A percentile compares a stretch with the other conserved stretches of the same genome.
These are phyloP conservation scores for Coemansia sp. DNA, from an alignment of 192 early-diverging fungal genomes.

Conservation along the genomic window DNA sequence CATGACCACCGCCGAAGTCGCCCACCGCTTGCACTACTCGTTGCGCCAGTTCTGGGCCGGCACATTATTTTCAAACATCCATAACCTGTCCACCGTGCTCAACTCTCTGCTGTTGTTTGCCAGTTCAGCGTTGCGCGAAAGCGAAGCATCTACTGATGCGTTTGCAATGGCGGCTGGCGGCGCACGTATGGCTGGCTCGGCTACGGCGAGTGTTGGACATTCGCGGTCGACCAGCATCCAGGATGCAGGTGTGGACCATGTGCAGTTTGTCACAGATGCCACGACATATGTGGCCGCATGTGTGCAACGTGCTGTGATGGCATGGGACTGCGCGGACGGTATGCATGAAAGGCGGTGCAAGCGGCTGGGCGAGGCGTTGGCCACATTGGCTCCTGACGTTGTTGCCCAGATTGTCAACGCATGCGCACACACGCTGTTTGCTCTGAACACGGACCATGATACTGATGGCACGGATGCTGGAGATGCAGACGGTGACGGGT, in stretches of 20 bases:
- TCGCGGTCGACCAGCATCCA: neutral
- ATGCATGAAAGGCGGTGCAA: constrained; percentile 7
- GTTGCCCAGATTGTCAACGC: constrained; percentile 21
- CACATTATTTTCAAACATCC: constrained; percentile 2
- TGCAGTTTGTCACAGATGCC: constrained; percentile 49
- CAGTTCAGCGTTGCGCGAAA: constrained; percentile 35
- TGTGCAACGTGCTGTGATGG: constrained; percentile 20
- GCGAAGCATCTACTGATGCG: constrained; percentile 47
- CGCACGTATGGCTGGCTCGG: neutral
- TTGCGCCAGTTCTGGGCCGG: constrained; percentile 33
- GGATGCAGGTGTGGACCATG: neutral
- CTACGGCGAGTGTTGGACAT: neutral
- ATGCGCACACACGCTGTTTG: constrained; percentile 15
- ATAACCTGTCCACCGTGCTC: constrained; percentile 19
- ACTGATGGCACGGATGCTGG: neutral
- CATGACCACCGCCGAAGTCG: constrained; percentile 51
- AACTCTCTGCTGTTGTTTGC: constrained; percentile 48
- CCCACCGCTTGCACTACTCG: constrained; percentile 32
- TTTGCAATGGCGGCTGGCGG: constrained; percentile 43
- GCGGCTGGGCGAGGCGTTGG: constrained; percentile 25
- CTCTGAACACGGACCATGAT: constrained; percentile 3
- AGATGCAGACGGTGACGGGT: neutral
- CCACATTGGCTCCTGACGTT: constrained; percentile 23
- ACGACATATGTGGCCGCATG: constrained; percentile 29
- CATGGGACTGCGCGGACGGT: constrained; percentile 9